These are phyloP conservation scores for Podila epigama DNA, from an alignment of 192 early-diverging fungal genomes.

Conservation along the genomic window DNA sequence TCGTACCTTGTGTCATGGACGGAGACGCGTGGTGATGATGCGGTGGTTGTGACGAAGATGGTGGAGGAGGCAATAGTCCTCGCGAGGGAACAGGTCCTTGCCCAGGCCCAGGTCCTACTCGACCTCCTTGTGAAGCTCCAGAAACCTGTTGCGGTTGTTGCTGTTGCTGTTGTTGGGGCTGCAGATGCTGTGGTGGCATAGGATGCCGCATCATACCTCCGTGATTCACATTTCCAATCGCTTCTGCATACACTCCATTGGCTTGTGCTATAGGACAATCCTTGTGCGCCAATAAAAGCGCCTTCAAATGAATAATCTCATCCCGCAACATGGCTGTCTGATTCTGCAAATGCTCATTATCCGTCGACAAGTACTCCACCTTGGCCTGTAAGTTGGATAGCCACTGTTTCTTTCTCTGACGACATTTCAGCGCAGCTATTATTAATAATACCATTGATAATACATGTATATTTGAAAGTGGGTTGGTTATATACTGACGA, in stretches of 20 bases:
- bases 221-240: conserved; percentile 12
- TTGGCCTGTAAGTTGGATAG: conserved; percentile 76
- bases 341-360: conserved; percentile 69
- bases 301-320: conserved; percentile 76
- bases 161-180: not conserved
- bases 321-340: conserved; percentile 71
- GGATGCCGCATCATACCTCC: conserved; percentile 1
- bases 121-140: not conserved
- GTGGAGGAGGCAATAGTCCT: conserved; percentile 7
- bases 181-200: not conserved
- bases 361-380: conserved; percentile 64
- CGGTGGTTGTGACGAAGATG: too few species aligned
- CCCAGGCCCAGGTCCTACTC: conserved; percentile 22
- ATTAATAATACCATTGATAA: not conserved
- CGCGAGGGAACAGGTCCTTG: conserved; percentile 6
- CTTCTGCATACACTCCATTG: conserved; percentile 58
- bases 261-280: conserved; percentile 76
- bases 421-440: conserved; percentile 86
- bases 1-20: not conserved
- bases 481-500: not conserved
- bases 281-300: conserved; percentile 77
- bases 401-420: conserved; percentile 93
- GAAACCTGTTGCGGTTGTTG: not conserved
- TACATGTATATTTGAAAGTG: not conserved
- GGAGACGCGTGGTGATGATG: conserved; percentile 10